Evolutionary conservation across 1,284 basidiomycete genomes (phyloP).

Genomic region (Phellinidium pouzarii): DNA sequence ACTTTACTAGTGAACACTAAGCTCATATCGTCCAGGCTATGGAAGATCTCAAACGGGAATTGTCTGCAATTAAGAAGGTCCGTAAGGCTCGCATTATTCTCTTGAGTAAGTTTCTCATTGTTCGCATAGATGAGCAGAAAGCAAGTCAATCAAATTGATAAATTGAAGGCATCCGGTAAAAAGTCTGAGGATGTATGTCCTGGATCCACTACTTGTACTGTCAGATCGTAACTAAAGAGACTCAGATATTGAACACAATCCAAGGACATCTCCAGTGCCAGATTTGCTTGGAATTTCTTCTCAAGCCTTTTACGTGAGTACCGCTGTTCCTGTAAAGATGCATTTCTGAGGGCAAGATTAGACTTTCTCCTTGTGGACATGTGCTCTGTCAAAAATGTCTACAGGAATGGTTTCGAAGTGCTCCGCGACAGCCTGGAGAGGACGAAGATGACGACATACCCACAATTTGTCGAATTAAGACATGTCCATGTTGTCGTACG

Average conservation of each 20-base stretch:
- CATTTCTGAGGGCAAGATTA: slow-evolving; percentile 25
- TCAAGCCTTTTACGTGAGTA: slow-evolving; percentile 59
- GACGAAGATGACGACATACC: slow-evolving; percentile 46
- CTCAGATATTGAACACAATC: slow-evolving; percentile 45
- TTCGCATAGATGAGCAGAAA: slow-evolving; percentile 42
- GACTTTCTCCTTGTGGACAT: slow-evolving; percentile 68
- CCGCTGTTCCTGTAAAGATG: background rate
- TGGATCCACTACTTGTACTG: background rate
- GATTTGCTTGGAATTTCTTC: slow-evolving; percentile 64
- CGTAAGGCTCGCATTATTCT: slow-evolving; percentile 9
- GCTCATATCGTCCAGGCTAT: background rate
- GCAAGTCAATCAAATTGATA: slow-evolving; percentile 39
- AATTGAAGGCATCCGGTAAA: slow-evolving; percentile 39
- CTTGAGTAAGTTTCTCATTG: background rate
- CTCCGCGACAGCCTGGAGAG: slow-evolving; percentile 48
- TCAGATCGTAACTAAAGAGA: background rate
- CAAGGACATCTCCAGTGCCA: slow-evolving; percentile 61
- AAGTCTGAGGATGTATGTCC: slow-evolving; percentile 50
- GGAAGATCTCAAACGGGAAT: slow-evolving; percentile 32
- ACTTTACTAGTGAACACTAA: background rate
- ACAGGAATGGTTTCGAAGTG: slow-evolving; percentile 68
- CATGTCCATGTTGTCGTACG: slow-evolving; percentile 64
- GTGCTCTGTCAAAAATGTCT: slow-evolving; percentile 61
- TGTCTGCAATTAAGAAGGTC: slow-evolving; percentile 31
- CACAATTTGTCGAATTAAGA: slow-evolving; percentile 52